These are phyloP conservation scores for Termitomyces sp. DNA, from an alignment of 768 basidiomycete genomes.

Conservation along the genomic window DNA sequence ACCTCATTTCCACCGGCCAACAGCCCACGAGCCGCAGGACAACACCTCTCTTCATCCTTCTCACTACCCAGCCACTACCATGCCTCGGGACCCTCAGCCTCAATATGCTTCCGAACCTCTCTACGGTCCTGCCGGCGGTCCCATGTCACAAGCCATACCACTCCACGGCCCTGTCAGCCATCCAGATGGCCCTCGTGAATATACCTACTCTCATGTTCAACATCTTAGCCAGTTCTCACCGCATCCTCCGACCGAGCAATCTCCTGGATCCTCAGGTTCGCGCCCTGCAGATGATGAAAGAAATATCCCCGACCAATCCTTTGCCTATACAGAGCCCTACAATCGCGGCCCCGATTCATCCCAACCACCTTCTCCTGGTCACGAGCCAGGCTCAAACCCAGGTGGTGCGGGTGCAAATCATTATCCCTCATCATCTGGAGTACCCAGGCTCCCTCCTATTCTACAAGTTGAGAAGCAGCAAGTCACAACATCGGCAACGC, in stretches of 20 bases:
- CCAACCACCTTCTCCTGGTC: slow-evolving; percentile 29
- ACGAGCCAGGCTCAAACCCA: slow-evolving; percentile 27
- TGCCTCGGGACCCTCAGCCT: slow-evolving; percentile 33
- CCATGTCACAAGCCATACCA: slow-evolving; percentile 41
- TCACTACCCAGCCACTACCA: slow-evolving; percentile 27
- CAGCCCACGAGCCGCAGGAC: slow-evolving; percentile 26
- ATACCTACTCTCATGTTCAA: slow-evolving; percentile 37
- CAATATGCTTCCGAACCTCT: slow-evolving; percentile 30
- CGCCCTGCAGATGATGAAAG: slow-evolving; percentile 16
- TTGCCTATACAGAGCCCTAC: slow-evolving; percentile 51
- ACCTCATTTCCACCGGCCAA: slow-evolving; percentile 25
- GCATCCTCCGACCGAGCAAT: slow-evolving; percentile 25
- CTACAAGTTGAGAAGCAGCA: slow-evolving; percentile 91
- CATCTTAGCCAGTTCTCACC: slow-evolving; percentile 35
- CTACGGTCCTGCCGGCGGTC: slow-evolving; percentile 37
- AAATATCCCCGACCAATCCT: slow-evolving; percentile 38
- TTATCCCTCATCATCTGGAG: slow-evolving; percentile 49
- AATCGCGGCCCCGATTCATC: slow-evolving; percentile 40
- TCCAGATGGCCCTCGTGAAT: slow-evolving; percentile 40
- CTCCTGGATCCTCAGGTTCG: slow-evolving; percentile 25
- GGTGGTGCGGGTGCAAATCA: slow-evolving; percentile 52
- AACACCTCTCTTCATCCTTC: slow-evolving; percentile 16
- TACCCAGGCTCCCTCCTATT: slow-evolving; percentile 72
- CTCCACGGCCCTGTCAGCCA: slow-evolving; percentile 40
- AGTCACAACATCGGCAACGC: slow-evolving; percentile 93